phyloP scores from a whole-genome alignment of 805 yeast species.

The Lipomyces yamadae region DNA sequence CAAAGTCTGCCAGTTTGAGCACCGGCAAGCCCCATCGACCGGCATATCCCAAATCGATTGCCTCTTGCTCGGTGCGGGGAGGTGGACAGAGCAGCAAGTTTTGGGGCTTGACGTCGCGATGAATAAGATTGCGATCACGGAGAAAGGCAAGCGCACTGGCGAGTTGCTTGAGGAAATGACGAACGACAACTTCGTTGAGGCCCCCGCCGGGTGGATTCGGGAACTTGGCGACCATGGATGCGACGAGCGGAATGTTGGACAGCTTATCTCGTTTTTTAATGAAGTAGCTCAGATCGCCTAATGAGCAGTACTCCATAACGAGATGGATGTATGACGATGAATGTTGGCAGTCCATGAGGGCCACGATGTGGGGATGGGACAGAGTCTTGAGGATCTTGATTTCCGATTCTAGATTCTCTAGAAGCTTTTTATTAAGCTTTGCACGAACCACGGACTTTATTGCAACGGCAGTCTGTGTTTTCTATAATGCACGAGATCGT shows the following conservation, averaged over 20 bases:
- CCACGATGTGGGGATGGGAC: conserved; percentile 92
- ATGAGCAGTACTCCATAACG: conserved; percentile 94
- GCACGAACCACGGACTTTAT: conserved; percentile 85
- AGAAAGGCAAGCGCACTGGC: conserved; percentile 82
- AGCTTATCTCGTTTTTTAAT: conserved; percentile 77
- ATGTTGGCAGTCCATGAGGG: conserved; percentile 78
- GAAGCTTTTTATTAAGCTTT: conserved; percentile 79
- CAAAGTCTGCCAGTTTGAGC: conserved; percentile 94
- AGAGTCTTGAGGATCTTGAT: conserved; percentile 84
- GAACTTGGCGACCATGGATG: conserved; percentile 74
- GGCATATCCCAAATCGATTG: conserved; percentile 60
- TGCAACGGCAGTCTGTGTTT: conserved; percentile 66
- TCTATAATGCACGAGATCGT: neutral
- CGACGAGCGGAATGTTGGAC: conserved; percentile 76
- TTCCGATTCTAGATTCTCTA: conserved; percentile 91
- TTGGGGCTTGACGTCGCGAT: conserved; percentile 95
- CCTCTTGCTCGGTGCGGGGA: conserved; percentile 62
- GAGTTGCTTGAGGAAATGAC: conserved; percentile 86
- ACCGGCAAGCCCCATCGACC: conserved; percentile 91
- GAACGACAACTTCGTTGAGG: conserved; percentile 72
- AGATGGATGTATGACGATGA: conserved; percentile 77
- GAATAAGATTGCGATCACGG: conserved; percentile 83
- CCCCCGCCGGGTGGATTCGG: conserved; percentile 85
- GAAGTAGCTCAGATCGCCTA: conserved; percentile 90
- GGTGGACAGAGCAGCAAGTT: conserved; percentile 84